Conservation (phyloP, 306 rosid genomes). For the Trichosanthes cucumerina region DNA sequence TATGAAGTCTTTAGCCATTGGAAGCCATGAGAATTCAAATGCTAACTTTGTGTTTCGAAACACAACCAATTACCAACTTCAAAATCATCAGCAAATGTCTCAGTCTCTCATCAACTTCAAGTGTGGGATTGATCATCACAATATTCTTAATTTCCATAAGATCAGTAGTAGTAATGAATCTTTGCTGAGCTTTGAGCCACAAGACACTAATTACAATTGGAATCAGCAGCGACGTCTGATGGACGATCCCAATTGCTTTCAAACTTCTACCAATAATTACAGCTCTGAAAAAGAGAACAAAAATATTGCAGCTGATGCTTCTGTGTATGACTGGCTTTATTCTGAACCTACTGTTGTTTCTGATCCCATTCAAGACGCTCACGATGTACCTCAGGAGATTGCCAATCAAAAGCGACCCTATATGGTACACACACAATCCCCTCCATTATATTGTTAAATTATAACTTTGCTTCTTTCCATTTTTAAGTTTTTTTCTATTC, state of each 20-base stretch:
- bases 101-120: conserved; percentile 58
- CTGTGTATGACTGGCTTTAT: conserved; percentile 48
- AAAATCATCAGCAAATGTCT: conserved; percentile 16
- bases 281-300: conserved; percentile 23
- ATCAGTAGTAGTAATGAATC: conserved; percentile 35
- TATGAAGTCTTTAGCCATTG: conserved; percentile 13
- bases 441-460: background rate
- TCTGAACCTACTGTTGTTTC: conserved; percentile 24
- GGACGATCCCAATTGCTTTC: conserved; percentile 36
- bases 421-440: conserved; percentile 30
- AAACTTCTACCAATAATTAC: conserved; percentile 33
- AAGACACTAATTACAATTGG: conserved; percentile 25
- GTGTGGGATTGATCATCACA: conserved; percentile 15
- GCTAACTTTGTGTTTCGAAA: conserved; percentile 19
- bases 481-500: too few species aligned
- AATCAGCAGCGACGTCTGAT: conserved; percentile 19
- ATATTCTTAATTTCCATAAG: conserved; percentile 11
- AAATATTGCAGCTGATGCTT: conserved; percentile 16
- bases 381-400: conserved; percentile 21
- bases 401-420: conserved; percentile 38
- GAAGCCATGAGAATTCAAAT: background rate
- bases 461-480: background rate
- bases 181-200: conserved; percentile 60
- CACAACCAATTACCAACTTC: conserved; percentile 16
- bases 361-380: conserved; percentile 30